Conservation (phyloP, 2,329 filamentous ascomycete genomes). For the Hypoxylon sp. region DNA sequence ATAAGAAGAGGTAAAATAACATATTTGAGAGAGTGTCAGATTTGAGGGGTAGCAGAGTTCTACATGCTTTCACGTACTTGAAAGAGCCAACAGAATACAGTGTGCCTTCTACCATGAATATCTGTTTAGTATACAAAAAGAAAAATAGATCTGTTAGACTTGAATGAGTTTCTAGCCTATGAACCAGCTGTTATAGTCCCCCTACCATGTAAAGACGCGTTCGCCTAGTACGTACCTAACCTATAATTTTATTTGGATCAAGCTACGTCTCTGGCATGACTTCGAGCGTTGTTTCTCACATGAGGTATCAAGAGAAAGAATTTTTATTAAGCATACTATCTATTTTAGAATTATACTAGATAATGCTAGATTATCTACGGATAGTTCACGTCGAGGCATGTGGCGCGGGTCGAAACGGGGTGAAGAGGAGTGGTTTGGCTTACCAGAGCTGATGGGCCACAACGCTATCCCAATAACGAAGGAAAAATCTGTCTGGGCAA, state of each 20-base stretch:
- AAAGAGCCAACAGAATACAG: background rate
- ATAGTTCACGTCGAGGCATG: background rate
- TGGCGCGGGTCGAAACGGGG: background rate
- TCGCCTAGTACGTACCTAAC: no score
- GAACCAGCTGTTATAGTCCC: background rate
- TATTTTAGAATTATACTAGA: background rate
- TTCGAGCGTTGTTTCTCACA: background rate
- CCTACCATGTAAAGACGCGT: no score
- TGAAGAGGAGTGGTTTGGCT: background rate
- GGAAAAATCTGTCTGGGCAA: background rate
- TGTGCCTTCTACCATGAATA: background rate
- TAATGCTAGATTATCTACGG: background rate
- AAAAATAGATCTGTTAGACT: background rate
- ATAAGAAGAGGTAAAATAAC: conserved; percentile 65
- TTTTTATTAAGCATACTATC: background rate
- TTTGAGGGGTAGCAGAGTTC: conserved; percentile 10
- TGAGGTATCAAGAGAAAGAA: background rate
- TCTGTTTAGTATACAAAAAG: conserved; percentile 5
- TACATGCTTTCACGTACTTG: conserved; percentile 14
- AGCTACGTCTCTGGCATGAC: background rate
- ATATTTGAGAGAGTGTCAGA: background rate
- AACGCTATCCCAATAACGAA: background rate
- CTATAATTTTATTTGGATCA: background rate
- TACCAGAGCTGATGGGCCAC: background rate
- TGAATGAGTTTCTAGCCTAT: background rate